Evolutionary conservation across 2,329 filamentous ascomycete genomes (phyloP), one percentile per base, ranked within the genome.

Genomic region (Alternaria gaisen): DNA sequence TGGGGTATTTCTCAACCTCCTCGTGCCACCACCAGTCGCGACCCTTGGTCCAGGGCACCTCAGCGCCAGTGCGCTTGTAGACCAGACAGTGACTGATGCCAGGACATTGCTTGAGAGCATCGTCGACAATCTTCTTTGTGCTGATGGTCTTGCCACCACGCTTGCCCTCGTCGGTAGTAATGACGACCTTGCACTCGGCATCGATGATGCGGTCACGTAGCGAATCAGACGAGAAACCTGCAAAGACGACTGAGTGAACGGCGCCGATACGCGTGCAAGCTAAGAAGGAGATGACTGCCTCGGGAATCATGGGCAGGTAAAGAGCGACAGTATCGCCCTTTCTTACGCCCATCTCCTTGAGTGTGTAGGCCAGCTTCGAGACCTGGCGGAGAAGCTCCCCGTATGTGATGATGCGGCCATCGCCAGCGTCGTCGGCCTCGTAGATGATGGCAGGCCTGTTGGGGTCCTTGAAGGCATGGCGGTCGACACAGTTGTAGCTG

Each of bases 81-180:
- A 99, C 95, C 40, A 99, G 85, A 71, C 92, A 92, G 80, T 91
- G 88, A 42, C 85, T 88, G 67, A 99, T 91, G 71, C 92, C 90
- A 18, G 94, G 94, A 82, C 94, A 98, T 82, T 97, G 93, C 85
- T 95, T 97, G 63, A 99, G 87, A 38, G 94, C 94, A 77, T 98
- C 95, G 76, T 99, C 95, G 70, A 98, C 95, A 77, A 99, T 98
- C 85, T 97, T 97, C 89, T 99, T 98, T 73, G 94, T 98, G 74
- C 92, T 92, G 78, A 99, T 97, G 74, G 96, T 82, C 86, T 98
- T 99, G 79, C 95, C 95, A 72, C 95, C 95, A 74, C 95, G 93
- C 87, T 96, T 97, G 77, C 95, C 95, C 86, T 99, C 95, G 79
- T 99, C 95, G 2, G 93, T 91, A 61, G 95, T 99, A 77, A 99